Evolutionary conservation across 2,329 filamentous ascomycete genomes (phyloP), one percentile per base, ranked within the genome.

Genomic region (Ceratocystis alfenasii): DNA sequence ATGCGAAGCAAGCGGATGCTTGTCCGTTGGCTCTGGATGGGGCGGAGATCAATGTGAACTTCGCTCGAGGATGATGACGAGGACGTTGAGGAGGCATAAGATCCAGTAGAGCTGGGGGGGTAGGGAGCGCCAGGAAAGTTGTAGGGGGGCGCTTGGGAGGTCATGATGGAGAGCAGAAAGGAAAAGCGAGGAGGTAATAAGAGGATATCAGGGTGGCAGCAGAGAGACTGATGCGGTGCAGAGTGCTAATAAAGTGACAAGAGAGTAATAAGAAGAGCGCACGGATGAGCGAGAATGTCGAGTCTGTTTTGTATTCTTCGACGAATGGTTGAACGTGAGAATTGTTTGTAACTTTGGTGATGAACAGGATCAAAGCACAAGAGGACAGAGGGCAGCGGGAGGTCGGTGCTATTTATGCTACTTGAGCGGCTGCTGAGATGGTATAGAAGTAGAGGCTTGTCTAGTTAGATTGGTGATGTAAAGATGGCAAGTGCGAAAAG

Each of bases 1-100:
- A 67, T 67, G 63, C 66, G 66, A 20, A 67, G 66, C 46, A 67
- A 48, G 28, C 63, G 66, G 25, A 67, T 63, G 20, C 63, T 63
- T 15, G 48, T 48, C 46, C 57, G 46, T 36, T 65, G 36, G 12
- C 63, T 65, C 59, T 67, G 48, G 45, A 67, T 64, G 12, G 48
- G 48, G 5, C 63, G 57, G 4, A 50, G 46, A 2, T 64, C 44
- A 28, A 64, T 61, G 36, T 33, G 44, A n/a, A 44, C 30, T 17
- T 45, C 60, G 41, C 45, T 30, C 22, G 61, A 22, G 61, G 44
- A 63, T 10, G 44, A 30, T 17, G 63, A 60, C 17, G 64, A 64
- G n/a, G 55, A 30, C 17, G 17, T 28, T 15, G 65, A 63, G n/a
- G 25, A 46, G 30, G 28, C 28, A 55, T 53, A 60, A 22, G 41